These are phyloP conservation scores for Sporisorium scitamineum DNA, from an alignment of 1,284 basidiomycete genomes.

Conservation along the genomic window DNA sequence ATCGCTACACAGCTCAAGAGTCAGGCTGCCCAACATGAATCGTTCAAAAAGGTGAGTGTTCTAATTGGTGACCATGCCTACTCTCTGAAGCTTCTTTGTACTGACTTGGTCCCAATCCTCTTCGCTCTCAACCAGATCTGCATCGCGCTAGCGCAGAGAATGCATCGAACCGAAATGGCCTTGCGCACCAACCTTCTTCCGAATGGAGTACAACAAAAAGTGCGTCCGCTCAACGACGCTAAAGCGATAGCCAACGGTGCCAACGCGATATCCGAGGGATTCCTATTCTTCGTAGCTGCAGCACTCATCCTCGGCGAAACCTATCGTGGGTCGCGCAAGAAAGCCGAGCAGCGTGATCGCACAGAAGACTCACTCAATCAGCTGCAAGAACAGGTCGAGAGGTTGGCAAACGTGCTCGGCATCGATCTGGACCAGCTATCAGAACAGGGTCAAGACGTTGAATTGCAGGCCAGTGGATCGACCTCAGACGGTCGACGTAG, in stretches of 20 bases:
- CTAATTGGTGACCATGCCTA: background rate
- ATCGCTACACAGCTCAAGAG: slow-evolving; percentile 66
- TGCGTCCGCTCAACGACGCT: slow-evolving; percentile 67
- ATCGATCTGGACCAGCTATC: slow-evolving; percentile 39
- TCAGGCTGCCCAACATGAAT: slow-evolving; percentile 64
- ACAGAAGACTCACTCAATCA: slow-evolving; percentile 58
- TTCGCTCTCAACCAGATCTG: slow-evolving; percentile 41
- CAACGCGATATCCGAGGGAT: slow-evolving; percentile 65
- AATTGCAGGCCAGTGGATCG: background rate
- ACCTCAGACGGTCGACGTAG: background rate
- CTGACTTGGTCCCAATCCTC: background rate
- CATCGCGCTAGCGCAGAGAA: slow-evolving; percentile 60
- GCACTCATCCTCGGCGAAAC: slow-evolving; percentile 65
- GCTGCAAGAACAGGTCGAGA: slow-evolving; percentile 45
- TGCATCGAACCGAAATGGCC: slow-evolving; percentile 65
- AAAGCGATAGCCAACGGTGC: slow-evolving; percentile 64
- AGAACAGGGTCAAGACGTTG: slow-evolving; percentile 13
- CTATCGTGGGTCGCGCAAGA: slow-evolving; percentile 60
- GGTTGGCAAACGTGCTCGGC: slow-evolving; percentile 44
- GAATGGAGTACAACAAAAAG: slow-evolving; percentile 53
- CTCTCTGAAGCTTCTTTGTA: background rate
- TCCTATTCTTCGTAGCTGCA: slow-evolving; percentile 66
- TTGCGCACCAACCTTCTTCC: slow-evolving; percentile 60
- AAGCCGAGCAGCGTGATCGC: slow-evolving; percentile 59
- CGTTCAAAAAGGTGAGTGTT: slow-evolving; percentile 54